Evolutionary conservation across 2,329 filamentous ascomycete species (phyloP), one percentile per base, ranked within the genome.

Genomic region (Colletotrichum somersetense): DNA sequence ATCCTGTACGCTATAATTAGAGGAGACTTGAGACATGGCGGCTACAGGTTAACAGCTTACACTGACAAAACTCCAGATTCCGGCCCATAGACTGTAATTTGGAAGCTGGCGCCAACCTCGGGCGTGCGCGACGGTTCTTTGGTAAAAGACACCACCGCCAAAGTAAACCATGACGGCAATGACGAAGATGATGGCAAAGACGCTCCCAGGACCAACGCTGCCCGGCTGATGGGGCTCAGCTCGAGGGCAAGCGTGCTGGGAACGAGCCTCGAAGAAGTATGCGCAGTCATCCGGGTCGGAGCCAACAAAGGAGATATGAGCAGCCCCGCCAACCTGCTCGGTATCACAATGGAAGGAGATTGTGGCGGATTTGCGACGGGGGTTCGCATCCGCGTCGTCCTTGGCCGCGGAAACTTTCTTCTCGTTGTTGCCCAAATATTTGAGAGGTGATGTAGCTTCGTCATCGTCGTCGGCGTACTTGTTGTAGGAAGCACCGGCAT

Each of bases 201-300:
- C 81, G 85, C 94, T 83, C 80, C 93, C 78, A 81, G 96, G 84
- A 78, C 93, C 82, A 86, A 92, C 84, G 82, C 91, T 85, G 85
- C 95, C 83, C 83, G 93, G 86, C 80, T 93, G 93, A 80, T 92
- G 90, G 69, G 91, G 90, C 78, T 91, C 89, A 56, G 88, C 87
- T 66, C 86, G 86, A 16, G 88, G 86, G 77, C 96, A 99, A 14
- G 95, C 96, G 75, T 94, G 92, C 57, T 89, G 88, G 33, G 94
- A 96, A 75, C 96, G 92, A 62, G 95, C 92, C 81, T 98, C 95
- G 84, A 99, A 99, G 82, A 97, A 93, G 83, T 98, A 99, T 40
- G 94, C 91, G 86, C 96, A 99, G 72, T 97, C 92, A 79, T 98
- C 95, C 52, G 93, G 92, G 73, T 95, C 92, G 55, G 85, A 85